These are phyloP conservation scores for Suhomyces coccinellae DNA, from an alignment of 1,139 yeast species.

Conservation along the genomic window DNA sequence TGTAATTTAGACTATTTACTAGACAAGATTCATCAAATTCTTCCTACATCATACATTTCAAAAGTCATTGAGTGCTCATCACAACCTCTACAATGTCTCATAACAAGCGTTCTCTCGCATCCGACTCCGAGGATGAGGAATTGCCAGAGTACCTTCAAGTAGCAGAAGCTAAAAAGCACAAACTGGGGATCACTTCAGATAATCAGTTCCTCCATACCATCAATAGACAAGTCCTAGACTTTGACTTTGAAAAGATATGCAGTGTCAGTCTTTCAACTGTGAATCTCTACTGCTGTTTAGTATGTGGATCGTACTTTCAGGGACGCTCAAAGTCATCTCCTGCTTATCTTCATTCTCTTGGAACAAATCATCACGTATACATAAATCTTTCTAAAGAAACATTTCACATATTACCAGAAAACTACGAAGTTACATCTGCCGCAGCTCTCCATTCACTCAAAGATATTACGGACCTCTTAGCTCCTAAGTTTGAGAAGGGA, in stretches of 20 bases:
- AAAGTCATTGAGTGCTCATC: neutral
- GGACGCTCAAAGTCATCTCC: slow-evolving; percentile 66
- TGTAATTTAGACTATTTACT: neutral
- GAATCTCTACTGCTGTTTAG: slow-evolving; percentile 70
- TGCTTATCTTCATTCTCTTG: slow-evolving; percentile 67
- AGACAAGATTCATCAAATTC: neutral
- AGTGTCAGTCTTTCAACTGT: slow-evolving; percentile 58
- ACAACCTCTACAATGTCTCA: neutral
- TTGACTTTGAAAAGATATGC: slow-evolving; percentile 70
- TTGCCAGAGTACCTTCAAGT: neutral
- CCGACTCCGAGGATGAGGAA: neutral
- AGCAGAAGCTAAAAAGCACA: neutral
- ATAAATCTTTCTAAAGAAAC: slow-evolving; percentile 52
- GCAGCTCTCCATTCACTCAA: slow-evolving; percentile 35
- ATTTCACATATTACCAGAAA: slow-evolving; percentile 64
- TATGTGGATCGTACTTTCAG: slow-evolving; percentile 72
- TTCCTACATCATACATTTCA: neutral
- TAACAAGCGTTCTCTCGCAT: neutral
- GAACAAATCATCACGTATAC: slow-evolving; percentile 62
- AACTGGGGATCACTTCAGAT: neutral
- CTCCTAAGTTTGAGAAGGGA: slow-evolving; percentile 50
- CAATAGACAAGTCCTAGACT: slow-evolving; percentile 57
- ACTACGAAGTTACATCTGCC: slow-evolving; percentile 36
- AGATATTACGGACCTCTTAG: slow-evolving; percentile 53
- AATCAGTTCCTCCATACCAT: slow-evolving; percentile 52